Percentiles rank a stretch among this genome's conserved stretches.
Conservation (phyloP, 495 filamentous ascomycete species). For the Lasiosphaeria ovina region DNA sequence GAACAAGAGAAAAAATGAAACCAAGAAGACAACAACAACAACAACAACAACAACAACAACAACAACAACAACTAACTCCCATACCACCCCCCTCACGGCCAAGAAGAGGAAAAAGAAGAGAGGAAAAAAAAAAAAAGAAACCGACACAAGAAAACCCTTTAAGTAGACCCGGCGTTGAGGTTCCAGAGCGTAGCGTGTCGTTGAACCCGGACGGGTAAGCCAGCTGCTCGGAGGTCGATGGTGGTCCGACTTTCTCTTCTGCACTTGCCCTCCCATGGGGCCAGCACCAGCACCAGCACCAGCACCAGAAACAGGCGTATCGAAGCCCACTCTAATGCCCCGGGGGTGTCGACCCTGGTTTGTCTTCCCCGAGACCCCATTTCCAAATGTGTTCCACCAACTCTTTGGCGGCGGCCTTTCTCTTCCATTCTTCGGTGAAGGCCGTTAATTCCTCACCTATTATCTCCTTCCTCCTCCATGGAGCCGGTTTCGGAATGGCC, state of each 20-base stretch:
- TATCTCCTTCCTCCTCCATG: too few relatives aligned
- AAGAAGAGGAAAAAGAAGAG: neutral
- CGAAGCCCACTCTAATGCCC: too few relatives aligned
- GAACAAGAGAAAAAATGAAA: neutral
- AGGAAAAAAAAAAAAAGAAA: neutral
- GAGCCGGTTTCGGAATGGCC: too few relatives aligned
- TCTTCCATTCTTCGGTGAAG: too few relatives aligned
- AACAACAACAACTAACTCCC: neutral
- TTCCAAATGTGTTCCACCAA: too few relatives aligned
- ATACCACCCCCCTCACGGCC: neutral
- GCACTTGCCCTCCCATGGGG: neutral
- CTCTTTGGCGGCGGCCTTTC: too few relatives aligned
- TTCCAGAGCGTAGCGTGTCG: too few relatives aligned
- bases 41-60: neutral
- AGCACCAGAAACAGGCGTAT: neutral
- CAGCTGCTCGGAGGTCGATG: neutral
- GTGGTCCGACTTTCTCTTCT: neutral
- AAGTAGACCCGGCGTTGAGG: conserved; percentile 57
- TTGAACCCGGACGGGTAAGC: too few relatives aligned
- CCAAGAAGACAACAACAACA: neutral
- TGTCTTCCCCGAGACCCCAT: too few relatives aligned
- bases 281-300: neutral
- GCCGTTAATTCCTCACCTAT: too few relatives aligned
- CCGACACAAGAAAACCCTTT: conserved; percentile 26
- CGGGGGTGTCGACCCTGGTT: too few relatives aligned